Evolutionary conservation across 1,139 yeast species (phyloP).

Genomic region (Yamadazyma siamensis): DNA sequence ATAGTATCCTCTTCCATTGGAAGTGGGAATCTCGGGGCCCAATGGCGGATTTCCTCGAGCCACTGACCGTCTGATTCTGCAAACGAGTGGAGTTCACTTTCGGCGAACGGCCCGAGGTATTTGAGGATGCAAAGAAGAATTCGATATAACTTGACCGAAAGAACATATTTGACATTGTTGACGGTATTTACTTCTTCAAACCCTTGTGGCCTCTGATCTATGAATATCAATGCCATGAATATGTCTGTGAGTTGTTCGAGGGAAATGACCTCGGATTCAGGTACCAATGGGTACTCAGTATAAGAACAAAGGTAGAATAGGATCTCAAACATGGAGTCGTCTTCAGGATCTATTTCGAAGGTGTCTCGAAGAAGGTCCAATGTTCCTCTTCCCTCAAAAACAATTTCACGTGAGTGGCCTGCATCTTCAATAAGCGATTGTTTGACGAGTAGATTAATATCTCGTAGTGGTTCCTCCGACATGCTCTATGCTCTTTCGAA

Average conservation of each 20-base stretch:
- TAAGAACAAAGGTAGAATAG: slow-evolving; percentile 58
- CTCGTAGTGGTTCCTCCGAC: no score
- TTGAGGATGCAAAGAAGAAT: slow-evolving; percentile 5
- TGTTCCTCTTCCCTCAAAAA: slow-evolving; percentile 1
- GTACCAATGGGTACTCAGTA: slow-evolving; percentile 63
- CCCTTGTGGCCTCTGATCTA: no score
- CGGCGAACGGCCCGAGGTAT: slow-evolving; percentile 11
- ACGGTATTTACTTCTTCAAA: no score
- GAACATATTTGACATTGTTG: slow-evolving; percentile 6
- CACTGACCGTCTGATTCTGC: slow-evolving; percentile 37
- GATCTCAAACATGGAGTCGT: slow-evolving; percentile 18
- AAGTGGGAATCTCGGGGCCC: slow-evolving; percentile 51
- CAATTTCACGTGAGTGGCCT: no score
- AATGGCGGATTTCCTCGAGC: slow-evolving; percentile 38
- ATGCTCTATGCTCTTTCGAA: no score
- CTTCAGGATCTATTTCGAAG: slow-evolving; percentile 3
- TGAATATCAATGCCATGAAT: slow-evolving; percentile 32
- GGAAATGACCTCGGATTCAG: slow-evolving; percentile 50
- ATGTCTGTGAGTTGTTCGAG: slow-evolving; percentile 52
- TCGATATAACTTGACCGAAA: slow-evolving; percentile 8
- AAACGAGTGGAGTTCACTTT: no score
- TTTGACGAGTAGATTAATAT: no score
- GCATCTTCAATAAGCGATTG: no score
- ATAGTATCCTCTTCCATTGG: slow-evolving; percentile 26
- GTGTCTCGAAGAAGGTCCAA: slow-evolving; percentile 1